These are phyloP conservation scores for Hymenoscyphus salicellus DNA, from an alignment of 2,329 filamentous ascomycete species.

Conservation along the genomic window DNA sequence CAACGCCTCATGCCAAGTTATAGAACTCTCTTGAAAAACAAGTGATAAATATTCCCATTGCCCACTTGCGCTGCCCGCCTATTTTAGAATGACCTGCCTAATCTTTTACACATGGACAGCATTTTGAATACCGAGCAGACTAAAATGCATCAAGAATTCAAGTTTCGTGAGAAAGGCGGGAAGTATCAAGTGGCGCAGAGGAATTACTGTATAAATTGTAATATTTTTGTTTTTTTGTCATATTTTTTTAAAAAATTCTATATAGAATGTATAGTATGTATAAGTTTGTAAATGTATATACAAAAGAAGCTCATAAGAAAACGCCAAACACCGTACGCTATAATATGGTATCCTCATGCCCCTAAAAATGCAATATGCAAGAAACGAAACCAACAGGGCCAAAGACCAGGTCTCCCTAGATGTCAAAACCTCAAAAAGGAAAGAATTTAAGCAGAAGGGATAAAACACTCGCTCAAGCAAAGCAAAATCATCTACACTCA, in stretches of 20 bases:
- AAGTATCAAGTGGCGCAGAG: too few relatives aligned
- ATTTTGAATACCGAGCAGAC: too few relatives aligned
- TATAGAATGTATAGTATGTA: background rate
- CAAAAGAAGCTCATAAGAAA: background rate
- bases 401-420: background rate
- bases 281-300: background rate
- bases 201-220: too few relatives aligned
- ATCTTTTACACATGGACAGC: too few relatives aligned
- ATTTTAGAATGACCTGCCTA: too few relatives aligned
- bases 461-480: background rate
- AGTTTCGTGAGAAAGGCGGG: too few relatives aligned
- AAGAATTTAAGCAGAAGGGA: background rate
- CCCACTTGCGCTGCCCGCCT: too few relatives aligned
- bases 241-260: background rate
- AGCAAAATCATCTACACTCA: background rate
- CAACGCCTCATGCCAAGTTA: too few relatives aligned
- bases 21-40: too few relatives aligned
- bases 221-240: too few relatives aligned
- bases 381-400: background rate
- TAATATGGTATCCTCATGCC: background rate
- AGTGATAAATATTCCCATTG: too few relatives aligned
- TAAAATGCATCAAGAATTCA: too few relatives aligned
- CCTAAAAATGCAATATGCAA: background rate
- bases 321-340: conserved; percentile 10
- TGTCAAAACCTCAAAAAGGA: background rate